Conservation (phyloP, 176 grass and related monocot species). For the Raddia distichophylla region DNA sequence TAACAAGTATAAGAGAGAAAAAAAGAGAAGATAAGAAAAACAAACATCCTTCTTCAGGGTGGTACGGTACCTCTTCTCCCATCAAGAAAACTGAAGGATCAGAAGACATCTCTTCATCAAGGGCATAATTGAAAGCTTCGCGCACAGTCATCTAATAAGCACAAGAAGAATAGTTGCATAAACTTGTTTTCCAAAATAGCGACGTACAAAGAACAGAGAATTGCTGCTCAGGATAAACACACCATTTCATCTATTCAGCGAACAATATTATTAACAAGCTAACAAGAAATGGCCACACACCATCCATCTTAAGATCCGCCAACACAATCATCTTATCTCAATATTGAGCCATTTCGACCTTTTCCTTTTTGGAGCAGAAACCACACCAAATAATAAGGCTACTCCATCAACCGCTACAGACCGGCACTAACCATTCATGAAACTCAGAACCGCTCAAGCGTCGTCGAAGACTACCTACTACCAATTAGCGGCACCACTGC, state of each 20-base stretch:
- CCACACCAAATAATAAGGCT: background rate
- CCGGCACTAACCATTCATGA: background rate
- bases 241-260: background rate
- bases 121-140: constrained; percentile 74
- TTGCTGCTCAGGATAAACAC: background rate
- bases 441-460: background rate
- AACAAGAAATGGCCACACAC: background rate
- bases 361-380: background rate
- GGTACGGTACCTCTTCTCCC: constrained; percentile 93
- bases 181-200: background rate
- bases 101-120: constrained; percentile 94
- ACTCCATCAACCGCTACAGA: background rate
- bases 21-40: background rate
- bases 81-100: constrained; percentile 92
- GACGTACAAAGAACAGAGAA: background rate
- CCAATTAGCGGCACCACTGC: too few species aligned
- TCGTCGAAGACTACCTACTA: too few species aligned
- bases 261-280: background rate
- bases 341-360: background rate
- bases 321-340: background rate
- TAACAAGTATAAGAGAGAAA: constrained; percentile 24
- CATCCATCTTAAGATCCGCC: background rate
- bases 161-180: constrained; percentile 15
- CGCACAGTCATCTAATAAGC: constrained; percentile 69
- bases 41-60: background rate